A percentile compares a stretch with the other conserved stretches of the same genome.
phyloP scores from a whole-genome alignment of 306 rosid species.

The Cicer judaicum region DNA sequence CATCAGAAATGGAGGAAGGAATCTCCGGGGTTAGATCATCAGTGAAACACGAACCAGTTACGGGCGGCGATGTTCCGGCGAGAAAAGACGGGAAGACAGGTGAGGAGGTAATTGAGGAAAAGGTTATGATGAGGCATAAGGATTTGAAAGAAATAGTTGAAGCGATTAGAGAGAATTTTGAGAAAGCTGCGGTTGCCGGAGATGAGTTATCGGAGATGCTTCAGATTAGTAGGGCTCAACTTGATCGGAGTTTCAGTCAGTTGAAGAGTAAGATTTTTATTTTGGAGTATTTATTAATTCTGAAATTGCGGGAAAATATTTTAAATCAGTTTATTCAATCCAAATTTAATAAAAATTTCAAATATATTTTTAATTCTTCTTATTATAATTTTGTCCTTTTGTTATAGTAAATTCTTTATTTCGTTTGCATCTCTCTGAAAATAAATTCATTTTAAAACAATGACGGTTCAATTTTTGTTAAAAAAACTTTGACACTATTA shows the following conservation, averaged over 20 bases:
- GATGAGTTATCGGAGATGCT: slow-evolving; percentile 80
- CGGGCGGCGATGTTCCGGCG: slow-evolving; percentile 39
- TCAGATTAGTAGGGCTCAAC: slow-evolving; percentile 76
- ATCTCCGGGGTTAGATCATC: slow-evolving; percentile 53
- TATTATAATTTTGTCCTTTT: no score
- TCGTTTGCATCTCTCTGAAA: no score
- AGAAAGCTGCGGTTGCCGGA: slow-evolving; percentile 79
- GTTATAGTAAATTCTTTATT: no score
- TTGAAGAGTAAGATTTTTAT: slow-evolving; percentile 62
- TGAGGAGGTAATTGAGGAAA: slow-evolving; percentile 57
- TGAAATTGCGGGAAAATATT: slow-evolving; percentile 33
- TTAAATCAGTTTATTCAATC: neutral
- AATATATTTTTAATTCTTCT: no score
- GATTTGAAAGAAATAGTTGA: slow-evolving; percentile 89
- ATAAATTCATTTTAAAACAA: no score
- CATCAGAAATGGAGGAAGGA: slow-evolving; percentile 60
- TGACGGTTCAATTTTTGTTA: no score
- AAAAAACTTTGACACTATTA: no score
- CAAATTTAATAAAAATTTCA: no score
- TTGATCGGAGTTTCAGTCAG: slow-evolving; percentile 85
- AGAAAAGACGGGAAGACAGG: slow-evolving; percentile 44
- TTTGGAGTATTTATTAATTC: neutral
- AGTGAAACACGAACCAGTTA: slow-evolving; percentile 47
- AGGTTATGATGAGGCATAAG: slow-evolving; percentile 73
- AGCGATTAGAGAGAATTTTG: slow-evolving; percentile 77